Conservation (phyloP, 202 grass and related monocot genomes). For the Dendrocalamus latiflorus region DNA sequence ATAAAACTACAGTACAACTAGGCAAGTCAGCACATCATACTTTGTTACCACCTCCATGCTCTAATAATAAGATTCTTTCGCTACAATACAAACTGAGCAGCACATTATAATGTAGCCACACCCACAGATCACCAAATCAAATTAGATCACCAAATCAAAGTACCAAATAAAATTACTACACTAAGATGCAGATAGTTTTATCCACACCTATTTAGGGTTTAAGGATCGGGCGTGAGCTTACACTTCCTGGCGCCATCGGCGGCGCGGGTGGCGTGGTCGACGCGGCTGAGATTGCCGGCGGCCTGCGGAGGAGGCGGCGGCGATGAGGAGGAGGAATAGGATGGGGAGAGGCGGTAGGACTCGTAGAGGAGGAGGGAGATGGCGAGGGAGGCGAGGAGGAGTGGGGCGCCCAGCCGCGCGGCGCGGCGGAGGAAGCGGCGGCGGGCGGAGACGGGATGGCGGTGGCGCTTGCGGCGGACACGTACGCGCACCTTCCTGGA, state of each 20-base stretch:
- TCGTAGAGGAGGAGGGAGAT: conserved; percentile 55
- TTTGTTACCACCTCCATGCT: not conserved
- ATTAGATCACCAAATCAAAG: not conserved
- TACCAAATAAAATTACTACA: conserved; percentile 16
- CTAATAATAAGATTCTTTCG: not conserved
- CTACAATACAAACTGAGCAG: not conserved
- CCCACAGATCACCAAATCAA: too few relatives aligned
- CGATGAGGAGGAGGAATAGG: not conserved
- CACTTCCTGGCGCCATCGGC: conserved; percentile 53
- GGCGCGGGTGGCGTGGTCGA: conserved; percentile 3
- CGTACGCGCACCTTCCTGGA: conserved; percentile 54
- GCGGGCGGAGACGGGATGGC: too few relatives aligned
- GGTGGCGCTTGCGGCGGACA: conserved; percentile 48
- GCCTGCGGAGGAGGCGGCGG: not conserved
- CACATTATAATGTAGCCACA: conserved; percentile 14
- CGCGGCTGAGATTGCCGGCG: conserved; percentile 34
- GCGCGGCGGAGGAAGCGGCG: conserved; percentile 45
- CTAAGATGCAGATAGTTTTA: conserved; percentile 5
- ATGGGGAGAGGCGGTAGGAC: conserved; percentile 31
- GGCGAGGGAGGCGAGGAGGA: conserved; percentile 51
- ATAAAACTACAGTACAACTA: conserved; percentile 22
- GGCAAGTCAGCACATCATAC: conserved; percentile 2
- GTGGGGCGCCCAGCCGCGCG: conserved; percentile 48
- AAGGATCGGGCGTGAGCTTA: conserved; percentile 32
- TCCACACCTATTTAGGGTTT: conserved; percentile 6